These are phyloP conservation scores for Pichia sorboxylosa DNA, from an alignment of 1,139 yeast species.

Conservation along the genomic window DNA sequence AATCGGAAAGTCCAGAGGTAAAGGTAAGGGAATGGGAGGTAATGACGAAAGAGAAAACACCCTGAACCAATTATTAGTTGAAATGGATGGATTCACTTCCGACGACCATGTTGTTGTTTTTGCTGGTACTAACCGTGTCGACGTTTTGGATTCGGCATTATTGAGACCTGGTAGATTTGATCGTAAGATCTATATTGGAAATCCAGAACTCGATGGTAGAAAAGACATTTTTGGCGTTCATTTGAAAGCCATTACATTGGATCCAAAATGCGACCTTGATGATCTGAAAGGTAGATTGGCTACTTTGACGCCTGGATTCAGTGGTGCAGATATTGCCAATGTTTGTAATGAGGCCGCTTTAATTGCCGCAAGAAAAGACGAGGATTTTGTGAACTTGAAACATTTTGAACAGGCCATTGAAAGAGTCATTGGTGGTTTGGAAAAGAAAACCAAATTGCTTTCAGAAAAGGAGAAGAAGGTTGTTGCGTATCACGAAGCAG, in stretches of 20 bases:
- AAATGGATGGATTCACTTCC: constrained; percentile 92
- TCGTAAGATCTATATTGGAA: constrained; percentile 81
- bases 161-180: constrained; percentile 97
- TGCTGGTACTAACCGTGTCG: constrained; percentile 96
- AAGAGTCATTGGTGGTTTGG: constrained; percentile 93
- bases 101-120: constrained; percentile 89
- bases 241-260: constrained; percentile 52
- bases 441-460: constrained; percentile 75
- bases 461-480: constrained; percentile 75
- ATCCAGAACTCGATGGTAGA: constrained; percentile 89
- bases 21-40: constrained; percentile 52
- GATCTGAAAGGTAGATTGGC: constrained; percentile 77
- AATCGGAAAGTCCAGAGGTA: constrained; percentile 87
- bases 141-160: constrained; percentile 82
- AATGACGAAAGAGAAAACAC: constrained; percentile 97
- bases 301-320: constrained; percentile 92
- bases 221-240: constrained; percentile 86
- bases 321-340: constrained; percentile 97
- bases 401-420: constrained; percentile 96
- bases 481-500: constrained; percentile 97
- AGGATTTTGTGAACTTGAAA: constrained; percentile 51
- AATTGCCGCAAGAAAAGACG: constrained; percentile 81
- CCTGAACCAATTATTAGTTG: constrained; percentile 85
- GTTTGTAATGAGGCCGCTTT: constrained; percentile 95
- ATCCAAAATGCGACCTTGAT: constrained; percentile 29